phyloP scores from a whole-genome alignment of 106 monocot species.

The Agapanthus africanus region DNA sequence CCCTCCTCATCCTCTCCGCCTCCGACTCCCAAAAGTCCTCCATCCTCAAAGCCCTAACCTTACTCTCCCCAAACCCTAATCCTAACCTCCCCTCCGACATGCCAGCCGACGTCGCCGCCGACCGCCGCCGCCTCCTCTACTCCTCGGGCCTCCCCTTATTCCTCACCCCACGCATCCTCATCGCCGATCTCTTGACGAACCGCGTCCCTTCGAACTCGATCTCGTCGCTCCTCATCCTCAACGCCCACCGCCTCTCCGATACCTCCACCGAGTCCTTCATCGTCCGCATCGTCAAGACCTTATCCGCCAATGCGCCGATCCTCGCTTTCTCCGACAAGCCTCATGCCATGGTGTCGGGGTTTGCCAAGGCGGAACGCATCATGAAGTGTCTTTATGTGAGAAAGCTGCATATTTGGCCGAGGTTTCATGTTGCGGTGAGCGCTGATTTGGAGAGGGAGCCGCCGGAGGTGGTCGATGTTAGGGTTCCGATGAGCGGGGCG shows the following conservation, averaged over 20 bases:
- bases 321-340: constrained; percentile 74
- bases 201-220: constrained; percentile 23
- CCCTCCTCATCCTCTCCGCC: constrained; percentile 68
- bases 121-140: constrained; percentile 60
- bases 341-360: constrained; percentile 72
- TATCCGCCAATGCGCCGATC: constrained; percentile 27
- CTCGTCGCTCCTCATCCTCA: constrained; percentile 45
- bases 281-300: constrained; percentile 46
- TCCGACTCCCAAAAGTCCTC: constrained; percentile 48
- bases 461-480: constrained; percentile 80
- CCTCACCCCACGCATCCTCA: constrained; percentile 34
- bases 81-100: constrained; percentile 27
- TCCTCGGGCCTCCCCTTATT: constrained; percentile 39
- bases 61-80: constrained; percentile 10
- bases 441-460: constrained; percentile 66
- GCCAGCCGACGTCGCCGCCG: too few species aligned
- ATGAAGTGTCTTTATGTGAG: constrained; percentile 76
- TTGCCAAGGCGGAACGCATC: constrained; percentile 79
- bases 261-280: constrained; percentile 84
- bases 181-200: constrained; percentile 29
- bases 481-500: constrained; percentile 64
- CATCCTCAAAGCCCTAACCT: constrained; percentile 41
- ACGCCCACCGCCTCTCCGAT: constrained; percentile 75
- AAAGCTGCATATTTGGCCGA: constrained; percentile 80
- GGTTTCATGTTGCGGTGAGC: constrained; percentile 81